Evolutionary conservation across 2,329 filamentous ascomycete genomes (phyloP), one percentile per base, ranked within the genome.

Genomic region (Fusarium xylarioides): DNA sequence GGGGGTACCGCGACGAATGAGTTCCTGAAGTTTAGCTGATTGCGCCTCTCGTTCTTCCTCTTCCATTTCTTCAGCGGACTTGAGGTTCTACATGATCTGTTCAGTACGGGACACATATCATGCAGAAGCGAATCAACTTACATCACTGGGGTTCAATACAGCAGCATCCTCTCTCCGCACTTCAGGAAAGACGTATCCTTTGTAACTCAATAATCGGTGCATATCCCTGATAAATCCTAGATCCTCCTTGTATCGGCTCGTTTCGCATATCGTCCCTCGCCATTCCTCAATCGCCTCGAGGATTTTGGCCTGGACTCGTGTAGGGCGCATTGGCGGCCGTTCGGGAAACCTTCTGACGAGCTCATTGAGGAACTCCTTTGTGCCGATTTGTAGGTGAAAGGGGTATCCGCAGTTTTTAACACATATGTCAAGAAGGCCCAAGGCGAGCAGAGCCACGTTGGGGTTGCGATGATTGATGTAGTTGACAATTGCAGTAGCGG

Each of bases 351-450:
- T 90, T 75, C 96, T 91, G 70, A 99, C 96, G 68, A 99, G 91
- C 85, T 99, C 96, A 84, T 99, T 99, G 78, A 99, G 91, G 78
- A 99, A 99, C 80, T 99, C 96, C 83, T 99, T 99, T 76, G 96
- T 98, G 83, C 93, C 95, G 81, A 99, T 98, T 83, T 99, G 96
- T 66, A 99, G 91, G 80, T 99, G 96, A 83, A 99, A 99, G 2
- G 96, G 95, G 81, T 99, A 99, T 78, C 96, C 96, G 88, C 96
- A 99, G 85, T 99, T 99, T 87, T 99, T 99, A 83, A 98, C 96
- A 83, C 96, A 98, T 73, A 98, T 98, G 82, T 99, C 96, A 80
- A 99, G 93, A 75, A 99, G 90, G 85, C 92, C 91, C 79, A 98
- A 88, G 67, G 96, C 95, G 66, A 98, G 89, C 75, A 99, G 86